A percentile compares a stretch with the other conserved stretches of the same genome.
phyloP scores from a whole-genome alignment of 2,329 filamentous ascomycete genomes.

The Pestalotiopsis sp. region DNA sequence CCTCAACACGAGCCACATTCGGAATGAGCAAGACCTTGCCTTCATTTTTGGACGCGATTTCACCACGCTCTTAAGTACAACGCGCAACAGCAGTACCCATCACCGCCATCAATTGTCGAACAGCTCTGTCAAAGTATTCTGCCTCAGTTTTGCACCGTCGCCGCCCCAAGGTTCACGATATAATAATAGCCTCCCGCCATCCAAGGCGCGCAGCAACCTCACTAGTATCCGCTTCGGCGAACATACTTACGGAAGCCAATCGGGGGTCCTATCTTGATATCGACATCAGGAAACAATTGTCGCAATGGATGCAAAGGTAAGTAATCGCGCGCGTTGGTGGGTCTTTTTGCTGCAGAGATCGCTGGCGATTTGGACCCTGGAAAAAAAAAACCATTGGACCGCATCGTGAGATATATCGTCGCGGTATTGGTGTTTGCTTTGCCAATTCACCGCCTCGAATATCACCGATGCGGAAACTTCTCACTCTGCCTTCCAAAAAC shows the following conservation, averaged over 20 bases:
- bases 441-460: background rate
- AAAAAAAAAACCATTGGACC: background rate
- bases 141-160: background rate
- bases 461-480: background rate
- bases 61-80: background rate
- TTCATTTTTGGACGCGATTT: conserved; percentile 11
- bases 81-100: conserved; percentile 1
- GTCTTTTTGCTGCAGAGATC: background rate
- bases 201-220: background rate
- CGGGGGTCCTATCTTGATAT: background rate
- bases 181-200: background rate
- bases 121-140: background rate
- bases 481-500: background rate
- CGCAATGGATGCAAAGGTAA: conserved; percentile 5
- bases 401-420: background rate
- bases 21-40: background rate
- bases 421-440: background rate
- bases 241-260: background rate
- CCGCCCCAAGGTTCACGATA: too few species aligned
- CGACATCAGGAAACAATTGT: background rate
- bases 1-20: conserved; percentile 9
- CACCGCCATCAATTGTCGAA: background rate
- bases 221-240: background rate
- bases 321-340: background rate
- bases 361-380: background rate